Evolutionary conservation across 1,139 yeast species (phyloP).

Genomic region (Citeromyces hawaiiensis): DNA sequence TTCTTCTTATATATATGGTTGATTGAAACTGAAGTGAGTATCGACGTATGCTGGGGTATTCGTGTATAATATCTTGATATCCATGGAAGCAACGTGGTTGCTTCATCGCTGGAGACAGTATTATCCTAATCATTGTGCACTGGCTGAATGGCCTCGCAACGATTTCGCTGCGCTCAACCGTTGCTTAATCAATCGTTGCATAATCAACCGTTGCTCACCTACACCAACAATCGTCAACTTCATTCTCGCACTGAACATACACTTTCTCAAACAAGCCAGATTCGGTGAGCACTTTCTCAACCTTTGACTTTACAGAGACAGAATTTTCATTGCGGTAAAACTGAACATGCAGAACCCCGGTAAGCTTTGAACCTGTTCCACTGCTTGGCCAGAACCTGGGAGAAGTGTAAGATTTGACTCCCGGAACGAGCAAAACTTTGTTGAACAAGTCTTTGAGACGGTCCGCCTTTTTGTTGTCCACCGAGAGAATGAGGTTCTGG

Average conservation of each 20-base stretch:
- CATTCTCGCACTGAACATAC: conserved; percentile 40
- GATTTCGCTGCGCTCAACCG: too few relatives aligned
- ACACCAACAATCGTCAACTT: conserved; percentile 49
- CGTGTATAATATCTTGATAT: too few relatives aligned
- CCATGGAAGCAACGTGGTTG: too few relatives aligned
- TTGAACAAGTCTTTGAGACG: conserved; percentile 51
- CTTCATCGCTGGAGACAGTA: too few relatives aligned
- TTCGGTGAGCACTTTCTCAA: conserved; percentile 17
- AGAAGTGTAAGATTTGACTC: conserved; percentile 73
- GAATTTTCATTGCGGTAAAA: conserved; percentile 37
- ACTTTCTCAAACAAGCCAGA: conserved; percentile 20
- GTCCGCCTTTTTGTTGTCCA: conserved; percentile 28
- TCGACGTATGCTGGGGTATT: too few relatives aligned
- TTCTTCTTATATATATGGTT: too few relatives aligned
- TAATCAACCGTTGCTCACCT: too few relatives aligned
- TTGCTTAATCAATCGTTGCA: too few relatives aligned
- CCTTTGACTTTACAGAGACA: conserved; percentile 23
- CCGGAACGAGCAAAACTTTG: conserved; percentile 58
- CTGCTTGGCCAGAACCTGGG: conserved; percentile 86
- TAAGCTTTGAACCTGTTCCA: conserved; percentile 18
- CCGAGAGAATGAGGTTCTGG: conserved; percentile 50
- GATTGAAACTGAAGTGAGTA: too few relatives aligned
- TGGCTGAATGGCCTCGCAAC: too few relatives aligned
- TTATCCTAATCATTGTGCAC: too few relatives aligned
- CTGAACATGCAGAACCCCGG: conserved; percentile 42